These are phyloP conservation scores for Xerocomus brunneocitrinus DNA, from an alignment of 768 basidiomycete genomes.

Conservation along the genomic window DNA sequence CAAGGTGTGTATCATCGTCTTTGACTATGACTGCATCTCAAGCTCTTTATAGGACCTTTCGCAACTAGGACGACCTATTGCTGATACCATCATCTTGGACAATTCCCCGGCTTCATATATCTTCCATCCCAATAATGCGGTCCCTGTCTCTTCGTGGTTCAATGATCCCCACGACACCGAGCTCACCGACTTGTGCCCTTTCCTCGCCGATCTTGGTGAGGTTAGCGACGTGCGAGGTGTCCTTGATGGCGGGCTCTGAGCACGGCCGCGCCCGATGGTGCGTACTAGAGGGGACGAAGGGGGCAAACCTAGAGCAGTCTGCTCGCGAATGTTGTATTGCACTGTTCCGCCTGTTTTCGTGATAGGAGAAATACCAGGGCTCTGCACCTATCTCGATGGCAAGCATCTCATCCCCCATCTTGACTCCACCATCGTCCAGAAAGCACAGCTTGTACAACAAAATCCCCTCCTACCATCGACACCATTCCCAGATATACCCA, in stretches of 20 bases:
- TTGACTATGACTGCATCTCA: neutral
- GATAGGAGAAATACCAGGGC: slow-evolving; percentile 29
- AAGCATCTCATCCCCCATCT: neutral
- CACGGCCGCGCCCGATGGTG: slow-evolving; percentile 17
- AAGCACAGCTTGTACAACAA: slow-evolving; percentile 22
- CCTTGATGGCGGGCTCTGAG: slow-evolving; percentile 76
- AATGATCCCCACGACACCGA: slow-evolving; percentile 99
- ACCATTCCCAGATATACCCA: slow-evolving; percentile 21
- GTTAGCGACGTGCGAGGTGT: slow-evolving; percentile 92
- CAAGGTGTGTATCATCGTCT: slow-evolving; percentile 58
- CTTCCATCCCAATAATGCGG: slow-evolving; percentile 98
- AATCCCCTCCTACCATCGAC: slow-evolving; percentile 8
- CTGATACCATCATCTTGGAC: slow-evolving; percentile 95
- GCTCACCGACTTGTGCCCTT: slow-evolving; percentile 91
- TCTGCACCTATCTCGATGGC: slow-evolving; percentile 15
- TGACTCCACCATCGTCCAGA: slow-evolving; percentile 1
- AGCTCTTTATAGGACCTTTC: slow-evolving; percentile 78
- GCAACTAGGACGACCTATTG: slow-evolving; percentile 90
- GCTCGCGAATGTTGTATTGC: slow-evolving; percentile 27
- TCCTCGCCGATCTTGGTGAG: slow-evolving; percentile 79
- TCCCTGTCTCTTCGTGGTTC: slow-evolving; percentile 99
- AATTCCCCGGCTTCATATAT: slow-evolving; percentile 99
- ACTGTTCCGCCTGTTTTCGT: slow-evolving; percentile 25
- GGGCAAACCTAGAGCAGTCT: slow-evolving; percentile 13
- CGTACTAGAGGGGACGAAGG: slow-evolving; percentile 16